Evolutionary conservation across 768 basidiomycete species (phyloP).

Genomic region (Amanita jacksonii): DNA sequence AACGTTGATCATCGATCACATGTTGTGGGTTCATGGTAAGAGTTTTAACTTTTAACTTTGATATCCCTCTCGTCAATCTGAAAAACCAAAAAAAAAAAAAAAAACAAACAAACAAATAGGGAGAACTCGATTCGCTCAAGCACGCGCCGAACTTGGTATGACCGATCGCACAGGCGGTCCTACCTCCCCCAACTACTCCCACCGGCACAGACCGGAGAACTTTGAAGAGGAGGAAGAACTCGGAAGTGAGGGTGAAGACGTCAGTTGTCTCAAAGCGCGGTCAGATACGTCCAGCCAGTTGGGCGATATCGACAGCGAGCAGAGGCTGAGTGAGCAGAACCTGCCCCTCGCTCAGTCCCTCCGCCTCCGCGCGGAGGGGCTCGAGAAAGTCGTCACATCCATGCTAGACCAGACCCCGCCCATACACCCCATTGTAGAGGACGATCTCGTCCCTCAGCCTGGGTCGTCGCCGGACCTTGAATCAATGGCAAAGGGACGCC

Average conservation of each 20-base stretch:
- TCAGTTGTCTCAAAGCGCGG: slow-evolving; percentile 39
- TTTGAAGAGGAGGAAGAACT: slow-evolving; percentile 68
- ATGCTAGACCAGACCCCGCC: slow-evolving; percentile 78
- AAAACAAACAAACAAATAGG: no score
- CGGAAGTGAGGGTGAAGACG: slow-evolving; percentile 55
- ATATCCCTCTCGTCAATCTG: no score
- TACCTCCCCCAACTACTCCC: slow-evolving; percentile 46
- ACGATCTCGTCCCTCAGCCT: slow-evolving; percentile 42
- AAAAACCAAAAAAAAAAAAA: no score
- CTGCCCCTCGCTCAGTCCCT: slow-evolving; percentile 52
- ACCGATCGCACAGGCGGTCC: slow-evolving; percentile 70
- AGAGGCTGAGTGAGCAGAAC: slow-evolving; percentile 46
- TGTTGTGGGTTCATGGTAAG: slow-evolving; percentile 72
- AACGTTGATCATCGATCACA: slow-evolving; percentile 80
- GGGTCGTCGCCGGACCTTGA: slow-evolving; percentile 35
- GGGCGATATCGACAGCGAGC: slow-evolving; percentile 53
- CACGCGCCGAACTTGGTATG: slow-evolving; percentile 80
- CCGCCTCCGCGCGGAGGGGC: slow-evolving; percentile 65
- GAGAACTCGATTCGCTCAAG: slow-evolving; percentile 73
- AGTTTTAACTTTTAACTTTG: not conserved
- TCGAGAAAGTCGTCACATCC: slow-evolving; percentile 73
- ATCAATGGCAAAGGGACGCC: no score
- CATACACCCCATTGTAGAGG: slow-evolving; percentile 44
- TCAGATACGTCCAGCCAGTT: slow-evolving; percentile 34
- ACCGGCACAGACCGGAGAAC: slow-evolving; percentile 63